phyloP scores from a whole-genome alignment of 2,329 filamentous ascomycete species.

The Bisporella sp. region DNA sequence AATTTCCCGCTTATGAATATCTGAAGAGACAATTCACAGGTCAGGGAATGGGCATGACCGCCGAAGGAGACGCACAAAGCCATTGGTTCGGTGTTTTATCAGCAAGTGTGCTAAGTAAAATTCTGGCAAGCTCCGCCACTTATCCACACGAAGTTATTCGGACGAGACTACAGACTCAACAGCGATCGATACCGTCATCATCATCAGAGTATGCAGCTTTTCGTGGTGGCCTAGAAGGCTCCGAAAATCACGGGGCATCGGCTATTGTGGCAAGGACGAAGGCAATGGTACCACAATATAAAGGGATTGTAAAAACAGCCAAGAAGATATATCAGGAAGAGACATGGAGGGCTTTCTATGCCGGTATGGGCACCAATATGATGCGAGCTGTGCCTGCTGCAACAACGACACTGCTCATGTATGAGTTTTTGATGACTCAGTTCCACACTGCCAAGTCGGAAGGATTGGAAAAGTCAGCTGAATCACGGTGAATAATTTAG shows the following conservation, averaged over 20 bases:
- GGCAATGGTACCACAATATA: conserved; percentile 47
- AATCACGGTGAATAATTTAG: conserved; percentile 6
- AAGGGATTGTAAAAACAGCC: conserved; percentile 74
- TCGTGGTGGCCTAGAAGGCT: conserved; percentile 25
- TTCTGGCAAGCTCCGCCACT: conserved; percentile 88
- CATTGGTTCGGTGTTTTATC: conserved; percentile 81
- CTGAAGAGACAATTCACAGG: conserved; percentile 89
- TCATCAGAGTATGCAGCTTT: conserved; percentile 43
- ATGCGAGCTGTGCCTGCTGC: conserved; percentile 91
- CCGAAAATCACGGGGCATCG: conserved; percentile 9
- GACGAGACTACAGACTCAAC: conserved; percentile 88
- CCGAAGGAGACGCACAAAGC: conserved; percentile 47
- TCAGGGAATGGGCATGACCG: conserved; percentile 69
- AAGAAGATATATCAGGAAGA: conserved; percentile 82
- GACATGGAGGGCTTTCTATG: conserved; percentile 94
- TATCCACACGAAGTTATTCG: conserved; percentile 97
- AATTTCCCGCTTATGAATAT: conserved; percentile 93
- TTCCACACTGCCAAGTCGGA: conserved; percentile 22
- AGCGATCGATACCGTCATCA: conserved; percentile 56
- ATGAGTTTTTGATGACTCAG: conserved; percentile 59
- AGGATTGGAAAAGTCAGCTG: conserved; percentile 16
- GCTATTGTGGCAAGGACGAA: conserved; percentile 23
- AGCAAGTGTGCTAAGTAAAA: conserved; percentile 89
- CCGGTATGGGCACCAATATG: conserved; percentile 95
- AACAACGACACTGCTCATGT: conserved; percentile 96